Conservation (phyloP, 1,139 yeast species). For the Yamadazyma kanchanaburiensis region DNA sequence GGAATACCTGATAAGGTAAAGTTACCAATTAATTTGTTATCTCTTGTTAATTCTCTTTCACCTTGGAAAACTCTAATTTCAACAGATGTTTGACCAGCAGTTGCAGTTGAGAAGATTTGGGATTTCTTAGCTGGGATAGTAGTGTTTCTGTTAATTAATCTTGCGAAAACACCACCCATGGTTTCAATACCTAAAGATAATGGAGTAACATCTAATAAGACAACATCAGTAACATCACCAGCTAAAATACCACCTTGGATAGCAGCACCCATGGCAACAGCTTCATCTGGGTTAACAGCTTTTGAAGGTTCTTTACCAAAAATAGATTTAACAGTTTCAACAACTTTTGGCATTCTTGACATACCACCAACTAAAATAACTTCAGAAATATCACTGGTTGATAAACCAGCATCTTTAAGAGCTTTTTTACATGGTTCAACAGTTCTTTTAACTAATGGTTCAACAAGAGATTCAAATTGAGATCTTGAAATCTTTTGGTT, state of each 20-base stretch:
- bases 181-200: slow-evolving; percentile 98
- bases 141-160: slow-evolving; percentile 96
- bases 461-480: slow-evolving; percentile 90
- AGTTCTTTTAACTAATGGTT: slow-evolving; percentile 87
- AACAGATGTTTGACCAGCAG: slow-evolving; percentile 98
- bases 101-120: slow-evolving; percentile 97
- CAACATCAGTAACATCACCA: slow-evolving; percentile 86
- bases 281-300: slow-evolving; percentile 99
- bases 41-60: slow-evolving; percentile 98
- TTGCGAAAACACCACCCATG: slow-evolving; percentile 97
- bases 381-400: slow-evolving; percentile 86
- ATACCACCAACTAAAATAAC: slow-evolving; percentile 99
- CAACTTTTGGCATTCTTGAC: slow-evolving; percentile 99
- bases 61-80: slow-evolving; percentile 99
- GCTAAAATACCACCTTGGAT: slow-evolving; percentile 99
- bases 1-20: slow-evolving; percentile 94
- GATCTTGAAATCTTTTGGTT: slow-evolving; percentile 91
- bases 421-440: slow-evolving; percentile 98
- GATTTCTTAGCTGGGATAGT: slow-evolving; percentile 97
- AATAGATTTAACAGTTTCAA: slow-evolving; percentile 89
- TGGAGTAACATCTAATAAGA: slow-evolving; percentile 94
- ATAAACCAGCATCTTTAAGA: slow-evolving; percentile 87
- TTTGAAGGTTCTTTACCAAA: slow-evolving; percentile 97
- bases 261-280: slow-evolving; percentile 99
- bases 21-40: slow-evolving; percentile 98